Conservation (phyloP, 1,139 yeast genomes). For the Hanseniaspora gamundiae region DNA sequence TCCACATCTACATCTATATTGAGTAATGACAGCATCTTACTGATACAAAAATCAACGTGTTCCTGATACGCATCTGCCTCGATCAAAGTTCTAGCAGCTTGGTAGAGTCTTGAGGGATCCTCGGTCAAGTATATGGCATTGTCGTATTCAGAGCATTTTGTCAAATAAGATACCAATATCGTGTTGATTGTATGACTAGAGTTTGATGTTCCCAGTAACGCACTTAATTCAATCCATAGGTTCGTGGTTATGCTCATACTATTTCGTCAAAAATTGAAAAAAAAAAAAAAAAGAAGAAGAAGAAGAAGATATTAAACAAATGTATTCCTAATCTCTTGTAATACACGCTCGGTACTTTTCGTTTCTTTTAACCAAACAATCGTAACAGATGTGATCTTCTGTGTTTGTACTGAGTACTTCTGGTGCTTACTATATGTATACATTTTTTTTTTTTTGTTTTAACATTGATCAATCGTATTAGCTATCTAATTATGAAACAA, state of each 20-base stretch:
- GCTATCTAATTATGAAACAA: no score
- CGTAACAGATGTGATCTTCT: no score
- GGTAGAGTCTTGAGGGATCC: constrained; percentile 25
- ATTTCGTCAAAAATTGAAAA: not conserved
- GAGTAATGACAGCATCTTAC: constrained; percentile 35
- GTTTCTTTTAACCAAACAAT: no score
- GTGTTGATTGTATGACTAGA: not conserved
- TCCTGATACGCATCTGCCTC: constrained; percentile 26
- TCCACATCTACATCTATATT: constrained; percentile 28
- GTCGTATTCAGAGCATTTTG: not conserved
- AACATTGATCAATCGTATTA: no score
- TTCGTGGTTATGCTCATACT: not conserved
- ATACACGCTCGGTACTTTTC: no score
- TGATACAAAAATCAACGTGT: constrained; percentile 31
- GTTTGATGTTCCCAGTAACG: not conserved
- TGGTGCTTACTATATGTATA: no score
- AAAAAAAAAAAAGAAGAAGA: not conserved
- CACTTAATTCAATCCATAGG: not conserved
- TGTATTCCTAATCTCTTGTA: no score
- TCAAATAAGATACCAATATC: not conserved
- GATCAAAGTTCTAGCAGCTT: constrained; percentile 25
- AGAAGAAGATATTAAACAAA: no score
- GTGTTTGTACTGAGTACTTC: no score
- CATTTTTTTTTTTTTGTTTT: no score
- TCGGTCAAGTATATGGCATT: constrained; percentile 15